A percentile compares a stretch with the other conserved stretches of the same genome.
Evolutionary conservation across 352 stramenopile genomes (phyloP).

Genomic region (Phytophthora podocarpi): DNA sequence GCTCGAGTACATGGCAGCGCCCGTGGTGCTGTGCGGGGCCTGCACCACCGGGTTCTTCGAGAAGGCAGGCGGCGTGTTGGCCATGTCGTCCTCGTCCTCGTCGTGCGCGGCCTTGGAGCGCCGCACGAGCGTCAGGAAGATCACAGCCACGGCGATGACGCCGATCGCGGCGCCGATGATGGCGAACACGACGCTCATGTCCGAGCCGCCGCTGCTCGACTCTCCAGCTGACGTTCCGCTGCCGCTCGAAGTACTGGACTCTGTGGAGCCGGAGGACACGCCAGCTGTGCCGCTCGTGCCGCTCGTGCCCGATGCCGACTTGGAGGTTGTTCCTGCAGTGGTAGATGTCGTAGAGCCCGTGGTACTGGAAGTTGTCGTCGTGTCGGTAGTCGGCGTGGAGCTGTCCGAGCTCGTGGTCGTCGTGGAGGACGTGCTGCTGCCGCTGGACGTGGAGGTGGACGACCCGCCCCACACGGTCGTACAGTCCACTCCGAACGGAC

Average conservation of each 20-base stretch:
- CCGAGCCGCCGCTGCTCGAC: constrained; percentile 33
- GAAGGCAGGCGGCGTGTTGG: constrained; percentile 38
- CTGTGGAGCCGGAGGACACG: constrained; percentile 20
- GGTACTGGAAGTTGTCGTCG: constrained; percentile 1
- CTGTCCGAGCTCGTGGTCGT: background rate
- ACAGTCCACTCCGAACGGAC: constrained; percentile 40
- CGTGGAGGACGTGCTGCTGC: constrained; percentile 15
- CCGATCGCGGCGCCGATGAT: constrained; percentile 80
- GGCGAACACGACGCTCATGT: constrained; percentile 79
- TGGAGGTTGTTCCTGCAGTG: constrained; percentile 9
- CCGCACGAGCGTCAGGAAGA: constrained; percentile 79
- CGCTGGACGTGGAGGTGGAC: constrained; percentile 12
- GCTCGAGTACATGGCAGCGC: constrained; percentile 34
- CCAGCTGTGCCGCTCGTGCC: constrained; percentile 20
- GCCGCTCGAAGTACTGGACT: constrained; percentile 21
- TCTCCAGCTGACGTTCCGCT: constrained; percentile 11
- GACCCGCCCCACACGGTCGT: constrained; percentile 24
- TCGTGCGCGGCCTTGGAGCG: constrained; percentile 63
- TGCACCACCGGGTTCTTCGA: constrained; percentile 39
- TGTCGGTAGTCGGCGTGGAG: constrained; percentile 7
- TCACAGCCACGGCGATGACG: constrained; percentile 79
- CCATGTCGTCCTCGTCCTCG: constrained; percentile 69
- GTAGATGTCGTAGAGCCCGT: constrained; percentile 1
- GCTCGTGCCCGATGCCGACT: constrained; percentile 14
- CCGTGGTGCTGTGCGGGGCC: constrained; percentile 37